phyloP scores from a whole-genome alignment of 2,329 filamentous ascomycete genomes.

The Aspergillus vadensis region DNA sequence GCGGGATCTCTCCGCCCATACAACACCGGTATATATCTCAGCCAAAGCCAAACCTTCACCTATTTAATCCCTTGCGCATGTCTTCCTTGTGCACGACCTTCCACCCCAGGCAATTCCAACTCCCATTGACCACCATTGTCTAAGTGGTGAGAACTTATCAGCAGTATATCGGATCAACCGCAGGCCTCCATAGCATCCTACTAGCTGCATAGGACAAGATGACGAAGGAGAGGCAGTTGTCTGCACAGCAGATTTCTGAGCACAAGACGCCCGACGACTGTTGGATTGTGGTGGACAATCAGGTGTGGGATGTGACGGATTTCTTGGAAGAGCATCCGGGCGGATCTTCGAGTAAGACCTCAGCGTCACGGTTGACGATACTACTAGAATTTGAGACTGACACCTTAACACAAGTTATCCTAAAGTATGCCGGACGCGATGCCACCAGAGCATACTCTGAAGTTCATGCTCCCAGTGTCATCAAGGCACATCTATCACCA shows the following conservation, averaged over 20 bases:
- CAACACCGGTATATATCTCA: background rate
- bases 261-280: conserved; percentile 55
- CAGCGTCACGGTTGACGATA: too few species aligned
- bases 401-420: conserved; percentile 38
- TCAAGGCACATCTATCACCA: conserved; percentile 45
- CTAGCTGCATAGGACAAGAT: conserved; percentile 20
- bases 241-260: conserved; percentile 48
- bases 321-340: conserved; percentile 67
- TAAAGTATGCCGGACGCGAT: conserved; percentile 50
- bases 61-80: too few species aligned
- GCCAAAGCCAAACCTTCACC: background rate
- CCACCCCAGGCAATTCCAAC: too few species aligned
- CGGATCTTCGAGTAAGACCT: conserved; percentile 53
- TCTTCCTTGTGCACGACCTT: background rate
- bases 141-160: too few species aligned
- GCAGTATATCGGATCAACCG: too few species aligned
- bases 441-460: conserved; percentile 49
- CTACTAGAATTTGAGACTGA: background rate
- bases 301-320: conserved; percentile 68
- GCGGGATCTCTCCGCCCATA: background rate
- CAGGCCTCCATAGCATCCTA: background rate
- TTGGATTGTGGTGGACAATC: conserved; percentile 70
- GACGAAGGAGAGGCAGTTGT: conserved; percentile 38
- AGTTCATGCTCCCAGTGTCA: conserved; percentile 51
- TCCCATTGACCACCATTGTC: too few species aligned